Base-by-base conservation (phyloP, 805 yeast species). In the Candida taoyuanica region DNA sequence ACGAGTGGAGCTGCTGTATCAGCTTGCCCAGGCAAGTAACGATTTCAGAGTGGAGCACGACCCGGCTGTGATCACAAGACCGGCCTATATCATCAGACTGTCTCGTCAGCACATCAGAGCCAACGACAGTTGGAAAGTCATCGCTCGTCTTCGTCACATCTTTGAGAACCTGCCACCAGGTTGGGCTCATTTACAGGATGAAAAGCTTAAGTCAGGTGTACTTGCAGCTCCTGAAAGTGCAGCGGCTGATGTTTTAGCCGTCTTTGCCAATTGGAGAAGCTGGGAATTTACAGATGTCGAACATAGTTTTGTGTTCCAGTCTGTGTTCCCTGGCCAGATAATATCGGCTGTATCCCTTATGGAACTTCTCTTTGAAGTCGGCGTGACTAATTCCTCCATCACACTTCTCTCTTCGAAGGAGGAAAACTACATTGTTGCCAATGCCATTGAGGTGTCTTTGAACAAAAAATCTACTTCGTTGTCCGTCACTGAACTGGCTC, bases 61-160 rank as follows among this genome's bases (percentile, higher is more conserved):
- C 52, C 94, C 98, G 0, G 78, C 85, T 5, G 96, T 88, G 15
- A 71, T 91, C 36, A 89, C 97, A 1, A 81, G 87, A 36, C 96
- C 97, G 0, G 82, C 96, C 0, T 80, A 84, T 50, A 76, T 87
- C 21, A 73, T 86, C 33, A 68, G 96, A 37, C 73, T 88, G 3
- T 73, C 81, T 3, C 68, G 71, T 15, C 73, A 78, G 17, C 97
- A 89, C 60, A 77, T 87, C 2, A 67, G 98, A 46, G 75, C 81
- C 17, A 76, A 78, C 43, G 85, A 87, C 48, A 78, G 94, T 51
- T 93, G 98, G 98, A 84, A 86, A 50, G 73, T 89, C 16, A 67
- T 86, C 30, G 77, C 87, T 2, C 70, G 96, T 26, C 60, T 93
- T 30, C 70, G 97, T 21, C 94, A 91, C 55, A 74, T 89, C 17